Evolutionary conservation across 108 stramenopile genomes (phyloP).

Genomic region (Hondaea fermentalgiana): DNA sequence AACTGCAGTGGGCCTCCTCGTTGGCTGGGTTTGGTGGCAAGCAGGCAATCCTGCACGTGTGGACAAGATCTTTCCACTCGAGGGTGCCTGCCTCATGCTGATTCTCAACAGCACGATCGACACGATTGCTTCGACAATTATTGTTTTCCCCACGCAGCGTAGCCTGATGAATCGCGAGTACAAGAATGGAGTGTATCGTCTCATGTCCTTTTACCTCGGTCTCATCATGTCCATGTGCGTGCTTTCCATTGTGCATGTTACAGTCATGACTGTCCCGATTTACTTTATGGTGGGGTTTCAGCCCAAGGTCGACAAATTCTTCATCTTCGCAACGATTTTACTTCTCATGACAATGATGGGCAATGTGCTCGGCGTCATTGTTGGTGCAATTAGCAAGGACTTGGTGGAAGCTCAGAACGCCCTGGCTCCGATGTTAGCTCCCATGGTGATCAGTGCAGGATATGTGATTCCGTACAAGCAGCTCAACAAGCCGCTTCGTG

Average conservation of each 20-base stretch:
- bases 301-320: background rate
- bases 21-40: slow-evolving; percentile 1
- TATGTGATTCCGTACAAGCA: slow-evolving; percentile 20
- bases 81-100: background rate
- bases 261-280: background rate
- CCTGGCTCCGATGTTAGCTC: background rate
- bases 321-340: background rate
- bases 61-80: background rate
- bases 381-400: slow-evolving; percentile 13
- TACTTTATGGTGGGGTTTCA: background rate
- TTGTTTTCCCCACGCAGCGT: slow-evolving; percentile 14
- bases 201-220: background rate
- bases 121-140: background rate
- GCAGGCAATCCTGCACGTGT: background rate
- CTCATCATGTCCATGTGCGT: background rate
- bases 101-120: background rate
- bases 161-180: slow-evolving; percentile 6
- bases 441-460: background rate
- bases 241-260: background rate
- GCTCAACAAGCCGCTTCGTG: background rate
- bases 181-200: background rate
- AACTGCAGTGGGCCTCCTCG: background rate
- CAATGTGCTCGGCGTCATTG: background rate
- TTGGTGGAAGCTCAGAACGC: background rate
- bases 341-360: background rate